phyloP scores from a whole-genome alignment of 2,329 filamentous ascomycete genomes.

The Fusarium phyllophilum region DNA sequence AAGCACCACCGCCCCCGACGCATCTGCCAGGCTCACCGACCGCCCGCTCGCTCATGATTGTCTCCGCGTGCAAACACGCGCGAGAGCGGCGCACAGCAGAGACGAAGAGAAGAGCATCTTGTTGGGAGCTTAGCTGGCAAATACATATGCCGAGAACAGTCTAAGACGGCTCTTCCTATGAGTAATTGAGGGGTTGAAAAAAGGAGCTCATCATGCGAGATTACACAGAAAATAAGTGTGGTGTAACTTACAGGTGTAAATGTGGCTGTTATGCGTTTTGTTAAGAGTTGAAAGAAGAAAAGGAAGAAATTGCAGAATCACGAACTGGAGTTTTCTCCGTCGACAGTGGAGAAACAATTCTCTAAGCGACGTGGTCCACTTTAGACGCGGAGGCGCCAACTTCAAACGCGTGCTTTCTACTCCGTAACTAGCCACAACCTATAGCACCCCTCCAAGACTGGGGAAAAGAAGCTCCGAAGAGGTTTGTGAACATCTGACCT shows the following conservation, averaged over 20 bases:
- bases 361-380: slow-evolving; percentile 25
- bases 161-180: slow-evolving; percentile 61
- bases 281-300: slow-evolving; percentile 20
- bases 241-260: slow-evolving; percentile 17
- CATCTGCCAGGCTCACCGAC: slow-evolving; percentile 44
- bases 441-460: not conserved
- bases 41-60: slow-evolving; percentile 33
- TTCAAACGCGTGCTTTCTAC: not conserved
- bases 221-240: slow-evolving; percentile 1
- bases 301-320: slow-evolving; percentile 37
- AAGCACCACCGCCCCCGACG: slow-evolving; percentile 57
- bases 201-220: slow-evolving; percentile 55
- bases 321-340: slow-evolving; percentile 31
- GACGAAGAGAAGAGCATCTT: slow-evolving; percentile 21
- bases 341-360: slow-evolving; percentile 12
- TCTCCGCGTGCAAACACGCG: slow-evolving; percentile 51
- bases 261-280: not conserved
- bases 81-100: slow-evolving; percentile 39
- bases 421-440: not conserved
- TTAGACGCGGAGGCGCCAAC: slow-evolving; percentile 27
- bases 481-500: not conserved
- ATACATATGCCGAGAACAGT: slow-evolving; percentile 47
- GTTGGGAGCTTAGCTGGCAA: slow-evolving; percentile 36
- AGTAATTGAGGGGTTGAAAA: slow-evolving; percentile 51
- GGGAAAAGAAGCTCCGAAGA: not conserved